Evolutionary conservation across 1,139 yeast genomes (phyloP).

Genomic region (Diutina neorugosa): DNA sequence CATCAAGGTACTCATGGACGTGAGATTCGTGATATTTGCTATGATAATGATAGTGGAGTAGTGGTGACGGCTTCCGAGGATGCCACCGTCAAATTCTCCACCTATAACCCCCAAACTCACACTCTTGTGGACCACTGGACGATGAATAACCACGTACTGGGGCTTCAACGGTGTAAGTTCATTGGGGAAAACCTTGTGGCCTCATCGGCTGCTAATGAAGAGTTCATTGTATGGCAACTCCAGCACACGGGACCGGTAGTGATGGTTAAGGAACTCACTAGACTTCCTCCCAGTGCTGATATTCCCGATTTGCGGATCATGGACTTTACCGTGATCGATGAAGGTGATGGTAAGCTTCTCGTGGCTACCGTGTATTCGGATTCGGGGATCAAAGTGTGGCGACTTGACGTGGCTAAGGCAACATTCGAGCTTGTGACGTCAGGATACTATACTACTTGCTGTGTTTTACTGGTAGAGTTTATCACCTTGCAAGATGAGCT

Average conservation of each 20-base stretch:
- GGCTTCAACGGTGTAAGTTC: constrained; percentile 66
- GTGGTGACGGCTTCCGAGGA: constrained; percentile 84
- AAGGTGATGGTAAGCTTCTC: constrained; percentile 24
- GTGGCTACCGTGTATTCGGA: constrained; percentile 74
- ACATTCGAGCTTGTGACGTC: constrained; percentile 31
- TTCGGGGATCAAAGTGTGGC: constrained; percentile 61
- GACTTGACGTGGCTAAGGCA: constrained; percentile 23
- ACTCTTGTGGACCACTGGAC: constrained; percentile 38
- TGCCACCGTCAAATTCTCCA: constrained; percentile 52
- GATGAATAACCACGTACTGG: constrained; percentile 75
- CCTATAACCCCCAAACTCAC: neutral
- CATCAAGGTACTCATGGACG: constrained; percentile 77
- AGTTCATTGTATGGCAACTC: constrained; percentile 68
- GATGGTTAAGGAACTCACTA: constrained; percentile 30
- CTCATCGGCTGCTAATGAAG: constrained; percentile 85
- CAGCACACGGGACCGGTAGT: constrained; percentile 23
- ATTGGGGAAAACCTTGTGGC: constrained; percentile 33
- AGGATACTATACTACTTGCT: constrained; percentile 59
- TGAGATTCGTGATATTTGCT: constrained; percentile 60
- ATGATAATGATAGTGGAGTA: constrained; percentile 17
- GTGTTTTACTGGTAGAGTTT: constrained; percentile 54
- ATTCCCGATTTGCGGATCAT: constrained; percentile 80
- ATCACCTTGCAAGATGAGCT: constrained; percentile 15
- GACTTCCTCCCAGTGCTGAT: constrained; percentile 30
- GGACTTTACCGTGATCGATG: constrained; percentile 51